Base-by-base conservation (phyloP, 176 grass and related monocot species). In the Carex pumila region DNA sequence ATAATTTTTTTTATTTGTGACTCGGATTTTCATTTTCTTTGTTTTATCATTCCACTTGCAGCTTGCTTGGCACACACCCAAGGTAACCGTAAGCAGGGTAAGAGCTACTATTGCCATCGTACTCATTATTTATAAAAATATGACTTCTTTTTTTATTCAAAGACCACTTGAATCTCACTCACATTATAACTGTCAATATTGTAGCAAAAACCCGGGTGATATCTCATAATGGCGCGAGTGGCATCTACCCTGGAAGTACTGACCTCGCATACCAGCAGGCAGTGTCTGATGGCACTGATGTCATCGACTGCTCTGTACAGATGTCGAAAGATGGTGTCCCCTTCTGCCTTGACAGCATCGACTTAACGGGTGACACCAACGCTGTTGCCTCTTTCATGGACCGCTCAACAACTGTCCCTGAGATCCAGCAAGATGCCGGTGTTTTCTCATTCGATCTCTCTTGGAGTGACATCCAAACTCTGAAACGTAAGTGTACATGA, bases 361-460 rank as follows among this genome's bases (percentile, higher is more conserved):
- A 99, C 83, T 87, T 99, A 79, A 87, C 76, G 41, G 45, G 58
- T 61, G 32, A 78, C 79, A 94, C 93, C 8, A 96, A 87, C 1
- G 97, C 91, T 4, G 60, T 79, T 53, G 64, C 29, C 9, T 52
- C 86, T 43, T 99, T 99, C 79, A 88, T 89, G 89, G 49, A 82
- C 43, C 83, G 85, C 62, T 82, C 71, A 32, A 55, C 87, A 13
- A 89, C 66, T 19, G 58, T 94, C 61, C 85, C 41, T 9, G 87
- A 95, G 85, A 93, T 95, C 30, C 91, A 99, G 82, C 84, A 86
- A 43, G 76, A 87, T 65, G 90, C 83, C 3, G 91, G 97, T 59
- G 89, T 99, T 55, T 99, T 91, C 90, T 90, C 93, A 6, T 99
- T 96, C 67, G 91, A 96, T 82, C 88, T 99, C 83, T 66, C 88